phyloP scores from a whole-genome alignment of 169 alveolate species.

The Plasmodium blacklocki region DNA sequence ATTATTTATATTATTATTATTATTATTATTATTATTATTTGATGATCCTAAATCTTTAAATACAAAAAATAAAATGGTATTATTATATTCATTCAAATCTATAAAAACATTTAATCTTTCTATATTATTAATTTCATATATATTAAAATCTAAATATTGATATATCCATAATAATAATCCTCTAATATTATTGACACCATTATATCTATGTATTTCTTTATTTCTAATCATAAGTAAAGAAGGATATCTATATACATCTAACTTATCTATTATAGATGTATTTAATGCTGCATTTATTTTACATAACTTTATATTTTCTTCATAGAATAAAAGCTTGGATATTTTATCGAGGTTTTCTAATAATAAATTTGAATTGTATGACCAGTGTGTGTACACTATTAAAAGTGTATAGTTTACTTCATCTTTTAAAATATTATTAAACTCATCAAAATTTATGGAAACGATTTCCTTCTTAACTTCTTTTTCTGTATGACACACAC shows the following conservation, averaged over 20 bases:
- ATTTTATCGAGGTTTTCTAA: constrained; percentile 49
- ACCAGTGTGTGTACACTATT: constrained; percentile 71
- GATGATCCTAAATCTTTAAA: no score
- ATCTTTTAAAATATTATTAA: constrained; percentile 25
- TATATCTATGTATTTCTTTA: constrained; percentile 34
- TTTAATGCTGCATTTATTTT: constrained; percentile 57
- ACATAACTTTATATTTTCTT: constrained; percentile 18
- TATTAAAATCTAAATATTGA: constrained; percentile 24
- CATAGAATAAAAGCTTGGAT: constrained; percentile 42
- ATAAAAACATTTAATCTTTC: constrained; percentile 17
- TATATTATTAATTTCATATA: constrained; percentile 55
- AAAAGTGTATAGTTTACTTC: constrained; percentile 32
- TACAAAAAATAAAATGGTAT: constrained; percentile 52
- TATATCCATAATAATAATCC: constrained; percentile 47
- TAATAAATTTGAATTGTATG: constrained; percentile 29
- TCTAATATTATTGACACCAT: constrained; percentile 7
- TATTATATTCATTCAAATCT: constrained; percentile 61
- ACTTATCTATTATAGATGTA: constrained; percentile 27
- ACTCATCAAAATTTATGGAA: constrained; percentile 22
- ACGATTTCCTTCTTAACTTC: constrained; percentile 8
- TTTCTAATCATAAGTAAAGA: constrained; percentile 49
- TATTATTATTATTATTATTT: constrained; percentile 15
- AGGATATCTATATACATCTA: constrained; percentile 59
- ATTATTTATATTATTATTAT: constrained; percentile 21
- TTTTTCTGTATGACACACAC: background rate